Evolutionary conservation across 495 filamentous ascomycete genomes (phyloP), one percentile per base, ranked within the genome.

Genomic region (Platismatia glauca): DNA sequence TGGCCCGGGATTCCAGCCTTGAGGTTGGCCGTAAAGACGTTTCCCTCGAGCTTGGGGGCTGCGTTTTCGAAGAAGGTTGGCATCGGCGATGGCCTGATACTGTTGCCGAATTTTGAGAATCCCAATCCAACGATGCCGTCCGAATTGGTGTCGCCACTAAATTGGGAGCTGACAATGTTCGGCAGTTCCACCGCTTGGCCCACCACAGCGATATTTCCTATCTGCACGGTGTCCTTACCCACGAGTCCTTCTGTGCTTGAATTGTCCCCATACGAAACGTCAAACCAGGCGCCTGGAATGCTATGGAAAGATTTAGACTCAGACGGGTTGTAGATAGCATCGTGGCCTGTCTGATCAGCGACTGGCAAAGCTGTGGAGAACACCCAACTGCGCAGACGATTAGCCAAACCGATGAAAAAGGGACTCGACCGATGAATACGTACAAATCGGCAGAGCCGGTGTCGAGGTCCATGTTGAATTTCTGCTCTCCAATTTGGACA

Each of bases 361-460:
- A 73, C 43, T 4, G 82, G 73, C 27, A 91, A 79, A 55, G 78
- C 69, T 7, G 84, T 84, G 77, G 83, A 90, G 75, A 93, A 87
- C 37, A 92, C 82, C 90, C 90, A 95, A 63, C 82, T 84, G 44
- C 39, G 57, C 29, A 46, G 27, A 31, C 1, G 3, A 31, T 52
- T 9, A 41, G 3, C 31, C 35, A 29, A 53, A 18, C 43, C 31
- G 37, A 59, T 62, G 39, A 55, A 56, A 20, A 11, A 22, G 18
- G 12, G 29, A 12, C n/a, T 39, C 39, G 20, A 15, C 44, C 55
- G 12, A 58, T 48, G 48, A 27, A 63, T 22, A 82, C 87, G 74
- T 84, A 90, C 75, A 95, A 76, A 71, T 94, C 90, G 20, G 90
- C 82, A 7, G 87, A 91, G 59, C 90, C 90, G 22, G 89, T 89